Evolutionary conservation across 2,329 filamentous ascomycete genomes (phyloP).

Genomic region (Colletotrichum orchidophilum): DNA sequence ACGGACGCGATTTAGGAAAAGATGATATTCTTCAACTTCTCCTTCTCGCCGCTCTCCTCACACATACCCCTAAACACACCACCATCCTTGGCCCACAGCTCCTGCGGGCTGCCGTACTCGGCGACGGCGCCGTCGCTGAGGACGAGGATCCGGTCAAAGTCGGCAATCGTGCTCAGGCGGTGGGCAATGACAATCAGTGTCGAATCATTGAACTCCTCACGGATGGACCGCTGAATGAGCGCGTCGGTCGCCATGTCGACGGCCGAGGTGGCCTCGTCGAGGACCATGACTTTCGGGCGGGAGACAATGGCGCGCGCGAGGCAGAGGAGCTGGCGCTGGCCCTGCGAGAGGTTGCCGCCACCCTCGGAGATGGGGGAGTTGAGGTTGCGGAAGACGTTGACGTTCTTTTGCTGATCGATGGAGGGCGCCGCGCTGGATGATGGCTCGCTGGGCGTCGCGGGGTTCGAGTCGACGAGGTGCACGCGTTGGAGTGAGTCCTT

Average conservation of each 20-base stretch:
- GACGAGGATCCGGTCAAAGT: conserved; percentile 80
- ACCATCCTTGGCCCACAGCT: conserved; percentile 64
- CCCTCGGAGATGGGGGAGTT: conserved; percentile 74
- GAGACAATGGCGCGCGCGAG: conserved; percentile 78
- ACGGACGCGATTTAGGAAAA: conserved; percentile 31
- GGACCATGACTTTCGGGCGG: conserved; percentile 79
- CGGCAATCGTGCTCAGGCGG: conserved; percentile 78
- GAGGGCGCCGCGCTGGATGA: conserved; percentile 44
- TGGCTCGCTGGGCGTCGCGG: conserved; percentile 51
- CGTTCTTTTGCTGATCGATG: conserved; percentile 55
- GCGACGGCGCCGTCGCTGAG: conserved; percentile 73
- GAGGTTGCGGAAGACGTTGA: conserved; percentile 73
- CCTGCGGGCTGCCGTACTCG: conserved; percentile 72
- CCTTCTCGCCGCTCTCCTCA: conserved; percentile 67
- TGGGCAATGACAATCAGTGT: conserved; percentile 82
- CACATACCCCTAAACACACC: conserved; percentile 72
- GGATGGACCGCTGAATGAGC: conserved; percentile 77
- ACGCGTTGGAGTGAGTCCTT: conserved; percentile 75
- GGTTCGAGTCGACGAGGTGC: conserved; percentile 65
- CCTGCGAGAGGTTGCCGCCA: conserved; percentile 79
- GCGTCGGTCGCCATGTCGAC: conserved; percentile 82
- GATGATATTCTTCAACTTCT: conserved; percentile 60
- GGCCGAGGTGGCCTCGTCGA: conserved; percentile 82
- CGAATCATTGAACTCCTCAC: conserved; percentile 74
- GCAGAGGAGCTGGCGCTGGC: conserved; percentile 80